A percentile compares a stretch with the other conserved stretches of the same genome.
These are phyloP conservation scores for Boletellus emodensis DNA, from an alignment of 768 basidiomycete genomes.

Conservation along the genomic window DNA sequence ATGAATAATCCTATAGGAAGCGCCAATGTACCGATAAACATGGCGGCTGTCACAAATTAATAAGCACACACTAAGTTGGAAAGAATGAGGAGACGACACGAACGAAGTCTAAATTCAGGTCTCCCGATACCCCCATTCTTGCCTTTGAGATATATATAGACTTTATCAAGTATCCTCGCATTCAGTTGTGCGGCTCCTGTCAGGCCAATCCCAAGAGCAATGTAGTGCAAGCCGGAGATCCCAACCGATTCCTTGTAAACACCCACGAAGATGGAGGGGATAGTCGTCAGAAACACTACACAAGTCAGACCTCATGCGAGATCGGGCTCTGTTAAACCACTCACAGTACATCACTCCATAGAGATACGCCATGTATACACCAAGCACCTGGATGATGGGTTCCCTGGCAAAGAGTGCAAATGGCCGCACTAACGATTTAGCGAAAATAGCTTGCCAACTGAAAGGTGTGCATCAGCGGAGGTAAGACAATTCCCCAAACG, in stretches of 20 bases:
- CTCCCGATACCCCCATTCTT: slow-evolving; percentile 52
- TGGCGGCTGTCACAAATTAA: slow-evolving; percentile 39
- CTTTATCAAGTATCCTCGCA: slow-evolving; percentile 51
- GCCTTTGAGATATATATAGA: slow-evolving; percentile 48
- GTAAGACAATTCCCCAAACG: neutral
- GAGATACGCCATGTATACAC: slow-evolving; percentile 64
- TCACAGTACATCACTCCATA: slow-evolving; percentile 60
- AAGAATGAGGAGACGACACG: slow-evolving; percentile 11
- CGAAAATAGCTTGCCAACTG: slow-evolving; percentile 53
- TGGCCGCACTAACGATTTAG: slow-evolving; percentile 58
- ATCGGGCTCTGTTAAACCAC: slow-evolving; percentile 16
- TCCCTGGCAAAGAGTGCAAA: slow-evolving; percentile 59
- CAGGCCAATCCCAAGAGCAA: slow-evolving; percentile 67
- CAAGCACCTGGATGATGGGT: slow-evolving; percentile 64
- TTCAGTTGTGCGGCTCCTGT: slow-evolving; percentile 48
- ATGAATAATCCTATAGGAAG: slow-evolving; percentile 68
- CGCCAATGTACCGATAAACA: slow-evolving; percentile 54
- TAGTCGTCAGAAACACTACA: slow-evolving; percentile 65
- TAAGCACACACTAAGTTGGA: slow-evolving; percentile 1
- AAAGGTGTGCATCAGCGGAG: neutral
- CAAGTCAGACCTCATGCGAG: neutral
- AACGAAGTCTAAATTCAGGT: slow-evolving; percentile 53
- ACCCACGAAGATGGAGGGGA: slow-evolving; percentile 54
- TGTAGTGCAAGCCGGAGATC: slow-evolving; percentile 64
- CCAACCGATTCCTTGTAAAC: slow-evolving; percentile 54